phyloP scores from a whole-genome alignment of 805 yeast species.

The Yarrowia hollandica region DNA sequence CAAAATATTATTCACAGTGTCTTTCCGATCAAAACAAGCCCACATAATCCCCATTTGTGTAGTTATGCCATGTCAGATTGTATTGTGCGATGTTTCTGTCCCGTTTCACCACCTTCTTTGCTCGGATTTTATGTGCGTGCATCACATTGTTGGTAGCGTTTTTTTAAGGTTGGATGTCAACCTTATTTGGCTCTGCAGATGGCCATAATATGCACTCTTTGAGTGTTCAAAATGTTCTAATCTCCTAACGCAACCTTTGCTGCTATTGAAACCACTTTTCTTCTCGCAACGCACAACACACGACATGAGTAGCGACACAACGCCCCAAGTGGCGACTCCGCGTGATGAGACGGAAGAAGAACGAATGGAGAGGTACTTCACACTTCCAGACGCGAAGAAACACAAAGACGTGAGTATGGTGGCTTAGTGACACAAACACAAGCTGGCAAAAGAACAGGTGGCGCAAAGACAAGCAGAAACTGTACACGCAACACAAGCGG shows the following conservation, averaged over 20 bases:
- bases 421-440: not conserved
- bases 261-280: too few relatives aligned
- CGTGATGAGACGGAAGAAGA: constrained; percentile 15
- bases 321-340: constrained; percentile 24
- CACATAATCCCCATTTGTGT: not conserved
- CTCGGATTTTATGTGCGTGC: not conserved
- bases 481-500: too few relatives aligned
- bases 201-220: constrained; percentile 17
- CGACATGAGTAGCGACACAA: constrained; percentile 11
- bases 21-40: not conserved
- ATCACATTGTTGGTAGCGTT: not conserved
- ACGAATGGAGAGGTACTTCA: constrained; percentile 14
- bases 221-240: not conserved
- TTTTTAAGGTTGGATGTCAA: constrained; percentile 6
- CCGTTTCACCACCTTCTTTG: not conserved
- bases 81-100: too few relatives aligned
- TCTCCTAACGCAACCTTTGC: constrained; percentile 1
- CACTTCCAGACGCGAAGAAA: constrained; percentile 14
- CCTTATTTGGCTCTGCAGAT: constrained; percentile 5
- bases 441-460: too few relatives aligned
- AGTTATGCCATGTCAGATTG: too few relatives aligned
- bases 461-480: too few relatives aligned
- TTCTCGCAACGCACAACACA: too few relatives aligned
- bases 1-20: too few relatives aligned
- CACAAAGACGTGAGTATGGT: constrained; percentile 15